Evolutionary conservation across 768 basidiomycete genomes (phyloP).

Genomic region (Auriscalpium orientale): DNA sequence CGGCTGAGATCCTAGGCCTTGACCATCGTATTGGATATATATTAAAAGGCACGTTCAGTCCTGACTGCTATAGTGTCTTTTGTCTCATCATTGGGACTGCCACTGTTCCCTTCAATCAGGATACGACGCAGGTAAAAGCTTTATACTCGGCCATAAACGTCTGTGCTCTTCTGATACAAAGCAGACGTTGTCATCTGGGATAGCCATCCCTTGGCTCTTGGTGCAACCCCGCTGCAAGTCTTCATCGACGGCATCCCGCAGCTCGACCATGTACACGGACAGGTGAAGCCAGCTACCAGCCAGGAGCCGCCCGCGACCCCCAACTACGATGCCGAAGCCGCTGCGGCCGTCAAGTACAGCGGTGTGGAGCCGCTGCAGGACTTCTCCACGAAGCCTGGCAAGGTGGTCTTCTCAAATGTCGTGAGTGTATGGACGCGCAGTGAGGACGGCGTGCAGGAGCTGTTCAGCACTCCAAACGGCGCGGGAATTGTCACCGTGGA

Average conservation of each 20-base stretch:
- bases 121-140: background rate
- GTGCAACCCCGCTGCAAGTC: constrained; percentile 74
- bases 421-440: constrained; percentile 25
- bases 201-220: constrained; percentile 68
- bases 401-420: constrained; percentile 49
- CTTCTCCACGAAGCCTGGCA: constrained; percentile 21
- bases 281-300: constrained; percentile 25
- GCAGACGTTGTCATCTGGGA: constrained; percentile 72
- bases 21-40: constrained; percentile 67
- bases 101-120: background rate
- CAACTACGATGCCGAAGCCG: constrained; percentile 51
- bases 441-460: constrained; percentile 15
- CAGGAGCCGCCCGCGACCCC: constrained; percentile 48
- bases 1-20: constrained; percentile 58
- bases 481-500: background rate
- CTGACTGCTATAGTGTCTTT: too few species aligned
- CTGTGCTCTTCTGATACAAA: background rate
- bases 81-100: too few species aligned
- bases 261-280: constrained; percentile 34
- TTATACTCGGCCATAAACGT: background rate
- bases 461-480: constrained; percentile 3
- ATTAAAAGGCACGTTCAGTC: constrained; percentile 38
- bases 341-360: constrained; percentile 45
- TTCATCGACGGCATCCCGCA: constrained; percentile 84
- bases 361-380: constrained; percentile 60